Percentiles rank a stretch among this genome's conserved stretches.
These are phyloP conservation scores for Leishmania guyanensis DNA, from an alignment of 208 protist species.

Conservation along the genomic window DNA sequence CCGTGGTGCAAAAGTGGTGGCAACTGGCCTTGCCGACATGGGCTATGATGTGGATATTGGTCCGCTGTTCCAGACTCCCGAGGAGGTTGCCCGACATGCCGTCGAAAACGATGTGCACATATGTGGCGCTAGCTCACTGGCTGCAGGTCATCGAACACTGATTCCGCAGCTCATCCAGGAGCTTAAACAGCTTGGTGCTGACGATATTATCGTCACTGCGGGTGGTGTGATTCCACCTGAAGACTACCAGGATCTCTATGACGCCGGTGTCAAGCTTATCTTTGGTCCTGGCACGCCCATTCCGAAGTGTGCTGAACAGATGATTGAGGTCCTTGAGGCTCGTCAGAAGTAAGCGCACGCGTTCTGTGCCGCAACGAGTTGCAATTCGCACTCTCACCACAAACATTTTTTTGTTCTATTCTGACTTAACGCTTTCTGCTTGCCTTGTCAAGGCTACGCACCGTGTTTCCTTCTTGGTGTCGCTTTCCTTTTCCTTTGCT, in stretches of 20 bases:
- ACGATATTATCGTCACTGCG: conserved; percentile 85
- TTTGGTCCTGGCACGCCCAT: conserved; percentile 92
- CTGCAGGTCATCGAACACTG: conserved; percentile 89
- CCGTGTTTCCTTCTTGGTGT: background rate
- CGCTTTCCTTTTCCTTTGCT: background rate
- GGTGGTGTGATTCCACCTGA: conserved; percentile 84
- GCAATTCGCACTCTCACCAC: background rate
- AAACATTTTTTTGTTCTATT: conserved; percentile 4
- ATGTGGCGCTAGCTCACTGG: conserved; percentile 81
- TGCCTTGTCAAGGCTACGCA: background rate
- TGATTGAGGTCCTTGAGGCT: conserved; percentile 50
- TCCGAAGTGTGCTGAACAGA: conserved; percentile 48
- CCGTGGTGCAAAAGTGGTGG: conserved; percentile 95
- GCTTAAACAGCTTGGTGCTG: conserved; percentile 70
- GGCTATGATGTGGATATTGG: conserved; percentile 97
- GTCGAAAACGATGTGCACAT: conserved; percentile 96
- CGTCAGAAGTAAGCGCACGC: conserved; percentile 36
- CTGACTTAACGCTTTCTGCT: background rate
- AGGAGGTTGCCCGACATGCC: conserved; percentile 80
- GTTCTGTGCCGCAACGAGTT: background rate
- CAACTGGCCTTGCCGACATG: conserved; percentile 95
- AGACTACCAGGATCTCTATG: conserved; percentile 95
- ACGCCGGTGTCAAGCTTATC: conserved; percentile 90
- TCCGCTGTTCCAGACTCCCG: conserved; percentile 90
- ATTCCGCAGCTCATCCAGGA: conserved; percentile 91